Conservation (phyloP, 176 grass and related monocot genomes). For the Hyparrhenia diplandra region DNA sequence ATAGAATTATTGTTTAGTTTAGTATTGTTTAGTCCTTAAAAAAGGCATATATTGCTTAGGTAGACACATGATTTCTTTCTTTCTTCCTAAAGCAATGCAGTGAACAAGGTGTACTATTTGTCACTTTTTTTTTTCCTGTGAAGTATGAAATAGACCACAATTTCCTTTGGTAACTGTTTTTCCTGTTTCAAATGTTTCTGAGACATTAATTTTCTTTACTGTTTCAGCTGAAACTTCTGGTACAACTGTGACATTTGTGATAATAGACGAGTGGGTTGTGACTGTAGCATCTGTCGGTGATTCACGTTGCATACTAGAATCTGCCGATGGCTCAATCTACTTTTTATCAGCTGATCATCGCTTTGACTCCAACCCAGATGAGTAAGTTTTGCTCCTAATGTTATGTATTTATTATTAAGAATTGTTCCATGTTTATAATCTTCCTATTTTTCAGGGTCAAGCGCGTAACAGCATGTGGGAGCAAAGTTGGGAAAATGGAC, state of each 20-base stretch:
- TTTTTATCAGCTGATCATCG: conserved; percentile 85
- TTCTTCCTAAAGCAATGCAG: no score
- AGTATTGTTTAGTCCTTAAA: neutral
- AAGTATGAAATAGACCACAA: no score
- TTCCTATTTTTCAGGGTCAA: conserved; percentile 51
- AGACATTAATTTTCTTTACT: neutral
- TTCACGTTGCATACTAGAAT: conserved; percentile 90
- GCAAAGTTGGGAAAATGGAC: conserved; percentile 84
- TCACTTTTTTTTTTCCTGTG: no score
- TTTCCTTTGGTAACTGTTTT: neutral
- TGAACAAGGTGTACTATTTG: no score
- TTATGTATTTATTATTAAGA: conserved; percentile 5
- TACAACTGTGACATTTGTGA: conserved; percentile 90
- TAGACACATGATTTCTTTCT: no score
- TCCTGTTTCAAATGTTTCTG: conserved; percentile 2
- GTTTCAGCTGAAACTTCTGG: conserved; percentile 69
- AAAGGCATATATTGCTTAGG: no score
- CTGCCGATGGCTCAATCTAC: conserved; percentile 74
- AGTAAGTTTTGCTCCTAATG: conserved; percentile 43
- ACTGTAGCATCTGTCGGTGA: conserved; percentile 89
- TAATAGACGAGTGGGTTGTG: conserved; percentile 94
- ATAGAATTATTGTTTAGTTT: neutral
- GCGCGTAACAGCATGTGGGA: conserved; percentile 75
- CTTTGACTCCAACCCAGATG: conserved; percentile 76
- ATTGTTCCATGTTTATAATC: conserved; percentile 7